Evolutionary conservation across 169 alveolate species (phyloP).

Genomic region (Cryptosporidium bovis): DNA sequence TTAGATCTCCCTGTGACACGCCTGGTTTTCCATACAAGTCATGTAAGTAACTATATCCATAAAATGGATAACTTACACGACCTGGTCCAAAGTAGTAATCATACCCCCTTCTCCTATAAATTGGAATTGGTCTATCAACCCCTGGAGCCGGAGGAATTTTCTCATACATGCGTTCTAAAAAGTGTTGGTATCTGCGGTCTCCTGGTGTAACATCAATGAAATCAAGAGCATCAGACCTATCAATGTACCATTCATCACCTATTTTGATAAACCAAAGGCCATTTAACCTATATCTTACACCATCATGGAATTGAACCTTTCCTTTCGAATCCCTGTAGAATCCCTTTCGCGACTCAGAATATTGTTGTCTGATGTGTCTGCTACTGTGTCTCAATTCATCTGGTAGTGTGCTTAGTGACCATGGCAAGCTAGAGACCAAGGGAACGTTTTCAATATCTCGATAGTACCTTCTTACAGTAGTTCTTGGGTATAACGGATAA

Average conservation of each 20-base stretch:
- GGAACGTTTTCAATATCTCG: conserved; percentile 30
- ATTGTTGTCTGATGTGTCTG: conserved; percentile 10
- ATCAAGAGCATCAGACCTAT: not conserved
- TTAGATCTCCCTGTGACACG: not conserved
- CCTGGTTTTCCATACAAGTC: conserved; percentile 6
- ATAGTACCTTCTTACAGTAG: conserved; percentile 13
- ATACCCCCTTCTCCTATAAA: conserved; percentile 8
- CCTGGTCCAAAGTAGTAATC: conserved; percentile 25
- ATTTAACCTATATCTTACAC: conserved; percentile 27
- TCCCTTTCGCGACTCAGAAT: conserved; percentile 55
- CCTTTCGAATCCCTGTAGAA: conserved; percentile 5
- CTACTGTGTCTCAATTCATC: not conserved
- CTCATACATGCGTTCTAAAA: not conserved
- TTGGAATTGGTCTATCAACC: not conserved
- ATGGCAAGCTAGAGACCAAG: not conserved
- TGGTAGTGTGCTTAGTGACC: conserved; percentile 14
- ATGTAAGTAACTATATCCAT: not conserved
- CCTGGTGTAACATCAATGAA: conserved; percentile 9
- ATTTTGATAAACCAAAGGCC: conserved; percentile 45
- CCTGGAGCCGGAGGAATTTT: conserved; percentile 4
- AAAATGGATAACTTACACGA: not conserved
- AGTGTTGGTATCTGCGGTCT: conserved; percentile 8
- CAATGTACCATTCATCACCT: conserved; percentile 56
- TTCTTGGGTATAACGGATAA: not conserved
- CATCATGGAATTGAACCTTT: conserved; percentile 30